phyloP scores from a whole-genome alignment of 805 yeast genomes.

The Starmerella bacillaris region DNA sequence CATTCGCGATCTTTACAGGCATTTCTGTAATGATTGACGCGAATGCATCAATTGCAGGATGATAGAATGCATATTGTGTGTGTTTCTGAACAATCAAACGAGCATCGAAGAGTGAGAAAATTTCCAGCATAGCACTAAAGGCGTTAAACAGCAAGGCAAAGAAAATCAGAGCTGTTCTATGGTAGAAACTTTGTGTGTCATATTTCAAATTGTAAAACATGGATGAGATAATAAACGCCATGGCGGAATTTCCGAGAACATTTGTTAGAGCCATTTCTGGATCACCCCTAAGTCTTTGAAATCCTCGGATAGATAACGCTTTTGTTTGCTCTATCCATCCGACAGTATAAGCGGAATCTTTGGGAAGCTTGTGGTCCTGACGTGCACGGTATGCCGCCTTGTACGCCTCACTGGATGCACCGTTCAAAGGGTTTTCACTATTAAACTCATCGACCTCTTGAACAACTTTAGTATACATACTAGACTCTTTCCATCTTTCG shows the following conservation, averaged over 20 bases:
- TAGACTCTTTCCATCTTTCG: slow-evolving; percentile 37
- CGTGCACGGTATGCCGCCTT: slow-evolving; percentile 25
- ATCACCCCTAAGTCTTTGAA: slow-evolving; percentile 41
- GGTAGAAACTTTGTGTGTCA: slow-evolving; percentile 38
- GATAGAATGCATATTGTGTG: slow-evolving; percentile 50
- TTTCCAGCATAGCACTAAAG: slow-evolving; percentile 41
- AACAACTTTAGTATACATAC: slow-evolving; percentile 27
- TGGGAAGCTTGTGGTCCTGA: slow-evolving; percentile 25
- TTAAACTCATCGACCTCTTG: slow-evolving; percentile 32
- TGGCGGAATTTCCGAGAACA: slow-evolving; percentile 32
- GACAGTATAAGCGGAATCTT: slow-evolving; percentile 29
- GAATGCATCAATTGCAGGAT: slow-evolving; percentile 57
- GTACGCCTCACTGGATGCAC: slow-evolving; percentile 25
- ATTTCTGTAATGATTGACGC: slow-evolving; percentile 43
- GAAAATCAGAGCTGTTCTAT: slow-evolving; percentile 47
- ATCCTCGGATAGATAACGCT: slow-evolving; percentile 34
- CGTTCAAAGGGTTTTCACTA: slow-evolving; percentile 13
- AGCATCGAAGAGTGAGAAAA: slow-evolving; percentile 30
- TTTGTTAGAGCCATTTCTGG: slow-evolving; percentile 32
- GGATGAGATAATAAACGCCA: slow-evolving; percentile 48
- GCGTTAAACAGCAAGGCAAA: slow-evolving; percentile 46
- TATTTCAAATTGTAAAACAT: slow-evolving; percentile 37
- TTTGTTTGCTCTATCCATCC: slow-evolving; percentile 33
- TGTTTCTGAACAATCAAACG: slow-evolving; percentile 54
- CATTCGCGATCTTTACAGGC: slow-evolving; percentile 38